A percentile compares a stretch with the other conserved stretches of the same genome.
Evolutionary conservation across 2,329 filamentous ascomycete genomes (phyloP).

Genomic region (Fusarium albosuccineum): DNA sequence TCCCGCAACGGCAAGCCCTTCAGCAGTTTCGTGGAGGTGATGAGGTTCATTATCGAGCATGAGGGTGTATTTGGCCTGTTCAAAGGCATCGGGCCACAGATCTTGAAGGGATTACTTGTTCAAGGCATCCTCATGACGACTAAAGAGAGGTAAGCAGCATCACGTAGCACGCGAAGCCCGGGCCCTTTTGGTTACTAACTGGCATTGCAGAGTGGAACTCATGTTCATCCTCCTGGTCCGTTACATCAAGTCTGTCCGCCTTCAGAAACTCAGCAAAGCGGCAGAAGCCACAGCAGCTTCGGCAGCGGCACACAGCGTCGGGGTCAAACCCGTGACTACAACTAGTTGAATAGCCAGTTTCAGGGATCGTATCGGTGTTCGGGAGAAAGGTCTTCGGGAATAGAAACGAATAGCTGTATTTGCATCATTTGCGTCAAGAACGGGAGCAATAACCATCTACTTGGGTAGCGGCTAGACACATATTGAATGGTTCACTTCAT

Average conservation of each 20-base stretch:
- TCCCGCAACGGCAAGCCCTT: conserved; percentile 90
- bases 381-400: conserved; percentile 23
- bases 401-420: conserved; percentile 39
- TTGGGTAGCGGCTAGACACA: conserved; percentile 2
- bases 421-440: conserved; percentile 23
- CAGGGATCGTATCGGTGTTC: conserved; percentile 29
- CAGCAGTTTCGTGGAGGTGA: conserved; percentile 92
- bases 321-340: conserved; percentile 46
- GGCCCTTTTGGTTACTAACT: conserved; percentile 14
- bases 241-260: conserved; percentile 79
- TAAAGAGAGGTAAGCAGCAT: conserved; percentile 81
- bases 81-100: conserved; percentile 96
- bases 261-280: conserved; percentile 76
- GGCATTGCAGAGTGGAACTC: conserved; percentile 78
- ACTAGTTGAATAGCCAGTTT: conserved; percentile 22
- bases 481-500: neutral
- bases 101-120: conserved; percentile 91
- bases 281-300: conserved; percentile 71
- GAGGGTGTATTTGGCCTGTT: conserved; percentile 89
- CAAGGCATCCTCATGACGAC: conserved; percentile 99
- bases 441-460: conserved; percentile 27
- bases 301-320: conserved; percentile 60
- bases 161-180: neutral
- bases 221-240: conserved; percentile 88
- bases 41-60: conserved; percentile 91